phyloP scores from a whole-genome alignment of 148 eudicot genomes.

The Suaeda aralocaspica region DNA sequence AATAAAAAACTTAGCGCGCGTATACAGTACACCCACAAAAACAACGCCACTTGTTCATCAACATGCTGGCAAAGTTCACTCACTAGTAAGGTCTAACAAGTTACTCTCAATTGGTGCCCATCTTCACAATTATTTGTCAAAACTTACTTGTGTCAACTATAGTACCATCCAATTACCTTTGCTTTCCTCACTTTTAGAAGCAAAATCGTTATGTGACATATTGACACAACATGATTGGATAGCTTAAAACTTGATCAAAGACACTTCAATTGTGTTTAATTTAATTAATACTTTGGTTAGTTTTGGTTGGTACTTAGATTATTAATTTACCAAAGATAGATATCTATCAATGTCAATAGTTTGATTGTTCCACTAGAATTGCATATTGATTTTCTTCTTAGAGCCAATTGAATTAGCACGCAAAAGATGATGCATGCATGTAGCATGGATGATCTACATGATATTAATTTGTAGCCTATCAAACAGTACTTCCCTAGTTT shows the following conservation, averaged over 20 bases:
- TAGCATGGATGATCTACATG: background rate
- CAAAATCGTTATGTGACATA: slow-evolving; percentile 7
- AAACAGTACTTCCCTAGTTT: background rate
- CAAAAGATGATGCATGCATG: slow-evolving; percentile 2
- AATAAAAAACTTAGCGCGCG: background rate
- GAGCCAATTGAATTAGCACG: slow-evolving; percentile 9
- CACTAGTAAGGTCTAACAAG: background rate
- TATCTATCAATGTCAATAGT: slow-evolving; percentile 17
- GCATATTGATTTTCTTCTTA: background rate
- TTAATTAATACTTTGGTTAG: too few relatives aligned
- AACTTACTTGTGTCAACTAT: background rate
- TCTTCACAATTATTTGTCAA: background rate
- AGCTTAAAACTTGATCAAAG: background rate
- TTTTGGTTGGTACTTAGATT: slow-evolving; percentile 5
- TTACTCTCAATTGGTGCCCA: background rate
- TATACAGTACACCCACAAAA: background rate
- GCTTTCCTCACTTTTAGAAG: background rate
- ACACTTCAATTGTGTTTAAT: background rate
- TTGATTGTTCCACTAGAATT: slow-evolving; percentile 10
- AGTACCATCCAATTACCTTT: background rate
- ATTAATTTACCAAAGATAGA: slow-evolving; percentile 13
- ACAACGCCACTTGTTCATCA: background rate
- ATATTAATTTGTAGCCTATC: background rate
- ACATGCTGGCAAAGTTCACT: background rate
- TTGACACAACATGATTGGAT: too few relatives aligned